A percentile compares a stretch with the other conserved stretches of the same genome.
phyloP scores from a whole-genome alignment of 2,329 filamentous ascomycete species.

The Fusarium sp. region DNA sequence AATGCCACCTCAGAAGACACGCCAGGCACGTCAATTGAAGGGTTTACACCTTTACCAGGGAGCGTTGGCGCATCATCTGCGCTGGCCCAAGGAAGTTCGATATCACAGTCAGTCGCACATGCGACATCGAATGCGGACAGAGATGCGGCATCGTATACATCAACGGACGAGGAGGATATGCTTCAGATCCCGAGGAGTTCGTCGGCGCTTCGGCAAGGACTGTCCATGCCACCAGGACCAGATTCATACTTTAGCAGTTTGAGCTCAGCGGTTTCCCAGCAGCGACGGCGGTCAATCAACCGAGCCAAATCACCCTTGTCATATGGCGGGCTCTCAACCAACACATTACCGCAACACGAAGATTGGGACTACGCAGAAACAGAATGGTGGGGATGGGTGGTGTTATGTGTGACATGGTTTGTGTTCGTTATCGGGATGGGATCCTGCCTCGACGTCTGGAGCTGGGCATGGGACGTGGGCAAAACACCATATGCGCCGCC shows the following conservation, averaged over 20 bases:
- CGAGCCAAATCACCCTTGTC: conserved; percentile 71
- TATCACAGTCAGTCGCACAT: conserved; percentile 26
- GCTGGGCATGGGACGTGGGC: conserved; percentile 98
- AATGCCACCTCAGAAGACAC: conserved; percentile 58
- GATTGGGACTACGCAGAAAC: conserved; percentile 95
- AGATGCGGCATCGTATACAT: conserved; percentile 54
- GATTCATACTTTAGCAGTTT: conserved; percentile 71
- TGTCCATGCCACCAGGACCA: conserved; percentile 66
- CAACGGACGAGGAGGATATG: conserved; percentile 86
- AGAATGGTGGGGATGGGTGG: conserved; percentile 98
- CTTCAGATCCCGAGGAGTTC: conserved; percentile 70
- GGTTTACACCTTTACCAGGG: conserved; percentile 53
- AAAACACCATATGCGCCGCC: conserved; percentile 95
- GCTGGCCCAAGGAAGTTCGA: conserved; percentile 19
- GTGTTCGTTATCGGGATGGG: conserved; percentile 98
- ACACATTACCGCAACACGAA: conserved; percentile 60
- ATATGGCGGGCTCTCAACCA: conserved; percentile 63
- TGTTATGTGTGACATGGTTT: conserved; percentile 90
- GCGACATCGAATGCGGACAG: conserved; percentile 26
- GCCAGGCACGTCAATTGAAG: conserved; percentile 60
- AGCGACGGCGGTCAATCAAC: conserved; percentile 60
- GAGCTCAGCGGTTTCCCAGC: conserved; percentile 52
- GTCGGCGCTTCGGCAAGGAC: conserved; percentile 55
- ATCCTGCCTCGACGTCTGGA: conserved; percentile 94
- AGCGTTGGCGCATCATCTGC: conserved; percentile 23